Evolutionary conservation across 2,329 filamentous ascomycete genomes (phyloP), one percentile per base, ranked within the genome.

Genomic region (Penicillium sp.): DNA sequence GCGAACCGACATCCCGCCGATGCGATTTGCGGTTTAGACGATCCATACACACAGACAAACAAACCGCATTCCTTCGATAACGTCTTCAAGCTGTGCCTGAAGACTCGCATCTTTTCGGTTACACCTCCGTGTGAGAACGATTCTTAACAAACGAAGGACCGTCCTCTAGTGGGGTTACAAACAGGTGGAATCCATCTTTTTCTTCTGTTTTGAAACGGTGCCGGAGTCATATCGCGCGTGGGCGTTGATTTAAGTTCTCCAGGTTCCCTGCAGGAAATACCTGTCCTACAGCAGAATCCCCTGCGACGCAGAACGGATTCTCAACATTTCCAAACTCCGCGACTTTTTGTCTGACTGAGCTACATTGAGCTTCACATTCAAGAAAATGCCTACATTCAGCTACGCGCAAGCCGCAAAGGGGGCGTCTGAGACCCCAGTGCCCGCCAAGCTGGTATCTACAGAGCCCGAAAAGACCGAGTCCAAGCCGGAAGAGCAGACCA

Each of bases 321-420:
- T 39, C 13, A 19, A 19, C 23, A 16, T 33, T 23, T 21, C 45
- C 29, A 4, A 25, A 53, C 21, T 50, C 3, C 35, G 58, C 47
- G 47, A 58, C 33, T 43, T 53, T 56, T 57, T 39, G 46, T 58
- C 46, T 35, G 21, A 51, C 48, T 45, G 50, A 58, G 48, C 61
- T 62, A 73, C 61, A 60, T 82, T 82, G 81, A 75, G 72, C 54
- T 70, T 68, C 54, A 75, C 69, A 64, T 62, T 71, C 67, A 69
- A 21, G 11, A 45, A 69, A 69, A 79, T 84, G 62, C 81, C 85
- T 60, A 81, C 85, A 33, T 96, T 97, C 74, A 97, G 93, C 59
- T 98, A 98, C 77, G 93, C 93, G 69, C 92, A 96, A 83, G 93
- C 93, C 72, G 93, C 93, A 59, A 95, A 95, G 77, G 92, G 93